A percentile compares a stretch with the other conserved stretches of the same genome.
Evolutionary conservation across 192 early-diverging fungal genomes (phyloP).

Genomic region (Chytriomyces confervae): DNA sequence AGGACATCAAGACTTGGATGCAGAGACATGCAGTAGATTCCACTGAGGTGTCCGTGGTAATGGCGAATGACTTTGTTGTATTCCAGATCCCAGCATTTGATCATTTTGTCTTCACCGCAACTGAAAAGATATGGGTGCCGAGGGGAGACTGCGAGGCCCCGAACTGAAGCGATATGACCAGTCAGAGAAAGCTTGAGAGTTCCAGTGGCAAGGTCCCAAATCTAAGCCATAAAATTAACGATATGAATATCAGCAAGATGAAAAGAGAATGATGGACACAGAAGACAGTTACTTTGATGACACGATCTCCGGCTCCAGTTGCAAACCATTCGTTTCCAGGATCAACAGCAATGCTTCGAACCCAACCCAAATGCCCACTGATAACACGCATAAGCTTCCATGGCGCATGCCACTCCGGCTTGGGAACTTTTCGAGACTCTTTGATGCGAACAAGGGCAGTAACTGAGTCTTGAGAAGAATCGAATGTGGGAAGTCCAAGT

Average conservation of each 20-base stretch:
- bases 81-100: constrained; percentile 99
- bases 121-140: constrained; percentile 98
- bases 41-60: constrained; percentile 97
- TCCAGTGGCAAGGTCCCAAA: constrained; percentile 99
- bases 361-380: constrained; percentile 97
- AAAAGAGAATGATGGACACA: constrained; percentile 12
- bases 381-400: constrained; percentile 98
- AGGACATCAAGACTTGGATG: constrained; percentile 95
- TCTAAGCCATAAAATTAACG: constrained; percentile 49
- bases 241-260: not conserved
- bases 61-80: constrained; percentile 99
- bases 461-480: constrained; percentile 21
- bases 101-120: constrained; percentile 96
- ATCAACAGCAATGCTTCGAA: constrained; percentile 89
- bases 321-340: constrained; percentile 98
- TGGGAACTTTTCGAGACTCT: constrained; percentile 60
- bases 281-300: constrained; percentile 80
- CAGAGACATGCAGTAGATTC: constrained; percentile 87
- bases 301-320: constrained; percentile 95
- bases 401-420: constrained; percentile 97
- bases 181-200: constrained; percentile 94
- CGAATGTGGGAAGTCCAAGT: not conserved
- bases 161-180: constrained; percentile 94
- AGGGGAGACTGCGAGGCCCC: constrained; percentile 90
- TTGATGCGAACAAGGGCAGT: constrained; percentile 57